Conservation (phyloP, 768 basidiomycete species). For the Pholiota microspora region DNA sequence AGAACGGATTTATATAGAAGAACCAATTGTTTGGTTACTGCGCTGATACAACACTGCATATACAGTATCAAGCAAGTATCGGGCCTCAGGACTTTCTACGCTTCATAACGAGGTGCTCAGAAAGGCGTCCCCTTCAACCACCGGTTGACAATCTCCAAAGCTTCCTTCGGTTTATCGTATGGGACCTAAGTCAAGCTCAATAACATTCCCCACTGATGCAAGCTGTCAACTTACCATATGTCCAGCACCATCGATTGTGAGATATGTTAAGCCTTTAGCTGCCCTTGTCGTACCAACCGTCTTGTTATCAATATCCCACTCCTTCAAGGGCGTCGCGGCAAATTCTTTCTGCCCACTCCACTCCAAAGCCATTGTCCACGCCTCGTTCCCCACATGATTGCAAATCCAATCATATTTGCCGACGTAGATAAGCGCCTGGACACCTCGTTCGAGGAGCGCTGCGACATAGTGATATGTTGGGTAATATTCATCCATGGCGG, state of each 20-base stretch:
- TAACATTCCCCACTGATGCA: neutral
- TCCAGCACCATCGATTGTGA: slow-evolving; percentile 62
- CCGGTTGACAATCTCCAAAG: slow-evolving; percentile 15
- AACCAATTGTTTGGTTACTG: too few species aligned
- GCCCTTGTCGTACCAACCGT: slow-evolving; percentile 33
- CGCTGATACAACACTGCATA: too few species aligned
- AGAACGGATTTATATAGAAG: too few species aligned
- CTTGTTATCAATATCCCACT: slow-evolving; percentile 57
- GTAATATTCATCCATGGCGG: slow-evolving; percentile 39
- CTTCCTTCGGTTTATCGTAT: slow-evolving; percentile 16
- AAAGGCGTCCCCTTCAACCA: slow-evolving; percentile 8
- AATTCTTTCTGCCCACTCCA: slow-evolving; percentile 61
- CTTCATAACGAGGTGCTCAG: too few species aligned
- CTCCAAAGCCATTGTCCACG: slow-evolving; percentile 65
- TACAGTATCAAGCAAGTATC: too few species aligned
- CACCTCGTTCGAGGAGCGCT: slow-evolving; percentile 66
- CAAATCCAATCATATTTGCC: slow-evolving; percentile 74
- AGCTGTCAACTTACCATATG: slow-evolving; percentile 52
- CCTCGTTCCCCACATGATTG: slow-evolving; percentile 71
- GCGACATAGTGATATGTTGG: slow-evolving; percentile 57
- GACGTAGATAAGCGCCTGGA: slow-evolving; percentile 68
- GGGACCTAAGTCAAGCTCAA: slow-evolving; percentile 6
- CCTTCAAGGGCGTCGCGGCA: slow-evolving; percentile 39
- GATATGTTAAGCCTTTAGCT: slow-evolving; percentile 56
- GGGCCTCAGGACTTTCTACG: too few species aligned